Conservation (phyloP, 345 rosid genomes). For the Luvunga scandens region DNA sequence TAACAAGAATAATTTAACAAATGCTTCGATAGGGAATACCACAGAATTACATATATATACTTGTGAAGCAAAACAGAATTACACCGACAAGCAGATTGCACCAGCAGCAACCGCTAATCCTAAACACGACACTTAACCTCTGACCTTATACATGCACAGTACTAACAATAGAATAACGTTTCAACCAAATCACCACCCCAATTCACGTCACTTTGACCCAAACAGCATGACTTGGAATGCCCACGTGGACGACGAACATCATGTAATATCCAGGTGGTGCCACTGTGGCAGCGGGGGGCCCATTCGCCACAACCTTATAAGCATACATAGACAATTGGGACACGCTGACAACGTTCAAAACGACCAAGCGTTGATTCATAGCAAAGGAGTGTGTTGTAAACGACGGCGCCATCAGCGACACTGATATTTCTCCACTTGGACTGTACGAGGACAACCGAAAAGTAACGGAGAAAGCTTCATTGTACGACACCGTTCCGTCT, state of each 20-base stretch:
- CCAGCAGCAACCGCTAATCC: not conserved
- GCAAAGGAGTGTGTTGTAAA: constrained; percentile 67
- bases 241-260: constrained; percentile 62
- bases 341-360: constrained; percentile 40
- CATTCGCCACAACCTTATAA: constrained; percentile 44
- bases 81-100: not conserved
- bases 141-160: not conserved
- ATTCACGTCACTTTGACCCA: constrained; percentile 48
- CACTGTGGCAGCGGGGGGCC: constrained; percentile 41
- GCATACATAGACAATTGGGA: constrained; percentile 33
- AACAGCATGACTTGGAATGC: constrained; percentile 57
- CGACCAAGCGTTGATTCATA: constrained; percentile 71
- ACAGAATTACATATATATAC: not conserved
- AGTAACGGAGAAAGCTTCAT: constrained; percentile 36
- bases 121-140: not conserved
- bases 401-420: constrained; percentile 54
- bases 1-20: not conserved
- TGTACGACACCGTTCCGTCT: constrained; percentile 34
- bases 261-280: constrained; percentile 77
- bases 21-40: not conserved
- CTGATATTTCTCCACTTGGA: constrained; percentile 21
- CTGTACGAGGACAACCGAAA: constrained; percentile 32
- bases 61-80: not conserved
- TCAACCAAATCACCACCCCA: not conserved
- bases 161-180: not conserved